A percentile compares a stretch with the other conserved stretches of the same genome.
Conservation (phyloP, 2,329 filamentous ascomycete species). For the Hypoxylon sp. region DNA sequence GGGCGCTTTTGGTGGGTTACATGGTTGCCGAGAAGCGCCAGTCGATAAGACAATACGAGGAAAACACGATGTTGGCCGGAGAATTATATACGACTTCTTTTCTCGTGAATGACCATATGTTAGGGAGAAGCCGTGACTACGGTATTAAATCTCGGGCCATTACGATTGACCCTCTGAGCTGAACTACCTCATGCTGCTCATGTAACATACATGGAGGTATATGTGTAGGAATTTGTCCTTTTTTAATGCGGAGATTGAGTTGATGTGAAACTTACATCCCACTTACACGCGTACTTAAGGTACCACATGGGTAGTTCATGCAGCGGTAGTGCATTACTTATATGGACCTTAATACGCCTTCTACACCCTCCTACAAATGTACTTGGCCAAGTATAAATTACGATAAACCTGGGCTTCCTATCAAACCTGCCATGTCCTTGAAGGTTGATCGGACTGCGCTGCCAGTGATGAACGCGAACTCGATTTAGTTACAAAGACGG, state of each 20-base stretch:
- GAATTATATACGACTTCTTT: constrained; percentile 27
- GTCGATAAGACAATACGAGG: constrained; percentile 33
- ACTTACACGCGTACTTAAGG: constrained; percentile 6
- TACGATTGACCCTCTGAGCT: neutral
- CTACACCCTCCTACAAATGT: neutral
- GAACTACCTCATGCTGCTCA: neutral
- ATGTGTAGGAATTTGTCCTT: too few relatives aligned
- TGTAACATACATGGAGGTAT: too few relatives aligned
- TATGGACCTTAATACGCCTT: constrained; percentile 10
- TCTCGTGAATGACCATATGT: neutral
- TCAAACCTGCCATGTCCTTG: neutral
- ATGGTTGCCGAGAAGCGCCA: constrained; percentile 16
- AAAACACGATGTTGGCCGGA: constrained; percentile 36
- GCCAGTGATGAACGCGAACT: constrained; percentile 11
- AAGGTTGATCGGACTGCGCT: constrained; percentile 10
- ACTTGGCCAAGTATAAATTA: neutral
- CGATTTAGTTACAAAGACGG: constrained; percentile 1
- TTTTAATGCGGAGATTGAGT: constrained; percentile 9
- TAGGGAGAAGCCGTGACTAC: neutral
- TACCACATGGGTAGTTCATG: constrained; percentile 5
- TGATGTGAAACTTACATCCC: constrained; percentile 10
- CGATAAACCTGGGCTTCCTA: neutral
- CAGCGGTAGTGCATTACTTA: neutral
- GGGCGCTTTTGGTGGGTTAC: constrained; percentile 37
- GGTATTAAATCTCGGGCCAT: neutral